Base-by-base conservation (phyloP, 2,329 filamentous ascomycete genomes). In the Aspergillus fumigatiaffinis region DNA sequence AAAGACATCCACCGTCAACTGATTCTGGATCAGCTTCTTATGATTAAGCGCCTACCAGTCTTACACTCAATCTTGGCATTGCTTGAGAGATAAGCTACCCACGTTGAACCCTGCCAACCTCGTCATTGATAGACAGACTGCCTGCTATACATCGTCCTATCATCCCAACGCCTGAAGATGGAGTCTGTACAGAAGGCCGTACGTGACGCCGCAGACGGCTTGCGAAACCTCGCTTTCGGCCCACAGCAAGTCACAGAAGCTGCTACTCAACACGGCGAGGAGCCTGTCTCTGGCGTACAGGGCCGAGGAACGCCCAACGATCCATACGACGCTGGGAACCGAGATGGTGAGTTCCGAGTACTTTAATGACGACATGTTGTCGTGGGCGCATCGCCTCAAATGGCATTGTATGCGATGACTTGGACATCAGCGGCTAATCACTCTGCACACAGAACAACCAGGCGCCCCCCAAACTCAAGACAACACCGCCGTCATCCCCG, bases 291-390 rank as follows among this genome's bases (percentile, higher is more conserved):
- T 21, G 91, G 91, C 23, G 77, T 84, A 52, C 77, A 81, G 56
- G 91, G 91, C 42, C 78, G 87, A 69, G 88, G 89, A 4, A 81
- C 82, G 25, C 80, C 80, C 47, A 84, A 83, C 12, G 87, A 93
- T 71, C 91, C 91, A 0, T 95, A 87, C 66, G 91, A 94, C 69
- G 85, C 85, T 57, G 91, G 91, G 51, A 94, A 94, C 71, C 76
- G 84, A n/a, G 81, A 84, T 78, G 82, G 79, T 85, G 72, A 64
- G 76, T 62, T 48, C 44, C 38, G 46, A 29, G 14, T 12, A 20
- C 8, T 25, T 46, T 21, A 20, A 32, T 28, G 28, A 52, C 51
- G 32, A 59, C 49, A 28, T 46, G 12, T 21, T 48, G 10, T 28
- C 17, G 23, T 14, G 9, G 3, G 29, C 1, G 4, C 23, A 8